Evolutionary conservation across 1,284 basidiomycete species (phyloP).

Genomic region (Somion occarium): DNA sequence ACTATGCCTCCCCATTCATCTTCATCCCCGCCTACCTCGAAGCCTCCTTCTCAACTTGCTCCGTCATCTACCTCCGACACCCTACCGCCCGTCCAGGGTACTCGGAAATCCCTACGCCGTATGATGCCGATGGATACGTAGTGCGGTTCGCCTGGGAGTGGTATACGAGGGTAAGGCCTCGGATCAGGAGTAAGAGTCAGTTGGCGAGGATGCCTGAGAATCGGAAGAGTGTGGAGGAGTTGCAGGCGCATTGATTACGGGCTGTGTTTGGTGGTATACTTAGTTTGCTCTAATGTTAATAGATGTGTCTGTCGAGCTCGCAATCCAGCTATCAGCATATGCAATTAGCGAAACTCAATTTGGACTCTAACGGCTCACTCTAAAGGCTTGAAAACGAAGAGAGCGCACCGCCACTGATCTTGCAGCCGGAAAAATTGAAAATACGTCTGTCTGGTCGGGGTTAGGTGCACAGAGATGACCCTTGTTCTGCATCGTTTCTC

Average conservation of each 20-base stretch:
- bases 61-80: conserved; percentile 91
- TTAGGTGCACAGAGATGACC: too few relatives aligned
- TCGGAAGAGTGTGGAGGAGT: conserved; percentile 12
- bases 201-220: conserved; percentile 70
- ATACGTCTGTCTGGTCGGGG: too few relatives aligned
- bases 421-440: too few relatives aligned
- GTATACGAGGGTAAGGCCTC: conserved; percentile 72
- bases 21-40: conserved; percentile 97
- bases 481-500: too few relatives aligned
- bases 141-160: conserved; percentile 90
- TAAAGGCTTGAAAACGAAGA: too few relatives aligned
- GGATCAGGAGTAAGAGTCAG: conserved; percentile 66
- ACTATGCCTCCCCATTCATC: conserved; percentile 86
- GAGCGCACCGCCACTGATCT: too few relatives aligned
- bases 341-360: too few relatives aligned
- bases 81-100: conserved; percentile 91
- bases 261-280: neutral
- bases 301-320: neutral
- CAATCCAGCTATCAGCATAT: too few relatives aligned
- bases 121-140: conserved; percentile 88
- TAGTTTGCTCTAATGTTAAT: neutral
- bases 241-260: neutral
- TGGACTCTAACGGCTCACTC: too few relatives aligned
- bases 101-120: conserved; percentile 91
- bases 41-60: conserved; percentile 87